Base-by-base conservation (phyloP, 495 filamentous ascomycete genomes). In the Penicillium cinerascens region DNA sequence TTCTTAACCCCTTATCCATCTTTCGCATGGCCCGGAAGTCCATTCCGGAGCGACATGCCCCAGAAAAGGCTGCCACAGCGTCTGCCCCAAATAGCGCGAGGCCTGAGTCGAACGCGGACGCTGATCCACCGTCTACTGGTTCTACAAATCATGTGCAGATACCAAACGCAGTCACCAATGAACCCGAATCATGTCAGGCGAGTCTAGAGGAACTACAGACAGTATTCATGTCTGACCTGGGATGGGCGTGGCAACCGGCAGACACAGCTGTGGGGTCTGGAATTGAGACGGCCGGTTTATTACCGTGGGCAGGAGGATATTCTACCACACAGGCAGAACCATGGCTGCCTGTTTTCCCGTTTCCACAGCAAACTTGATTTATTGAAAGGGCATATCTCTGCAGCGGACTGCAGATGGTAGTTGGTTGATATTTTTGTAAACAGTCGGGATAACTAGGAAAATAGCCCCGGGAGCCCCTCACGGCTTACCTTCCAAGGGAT, bases 191-290 rank as follows among this genome's bases (percentile, higher is more conserved):
- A 6, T 51, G 50, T 0, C 66, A 63, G 16, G 44, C 58, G 4
- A 67, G 49, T 23, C 54, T 66, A 6, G 58, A 64, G 13, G 66
- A 69, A n/a, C 46, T 66, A 4, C 62, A 66, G 41, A 60, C 47
- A 2, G 39, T 69, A 1, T 67, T 67, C 47, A 69, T 67, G 55
- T 69, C 66, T 9, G 66, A 69, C 47, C 38, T 69, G 13, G 66
- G 66, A 6, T 69, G 66, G 66, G 57, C 64, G 10, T 69, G 66
- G 66, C 66, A 69, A 36, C 66, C 66, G 6, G 64, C 66, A 20
- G 64, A 69, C 16, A 69, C 66, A 3, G 60, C 64, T 8, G 55
- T 69, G 10, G 62, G 62, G 7, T 66, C 66, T 2, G 66, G 64
- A 0, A 56, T 63, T 21, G 66, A 67, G 17, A 49, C 49, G 2